phyloP scores from a whole-genome alignment of 495 filamentous ascomycete species.

The Opeltia flavorubescens region DNA sequence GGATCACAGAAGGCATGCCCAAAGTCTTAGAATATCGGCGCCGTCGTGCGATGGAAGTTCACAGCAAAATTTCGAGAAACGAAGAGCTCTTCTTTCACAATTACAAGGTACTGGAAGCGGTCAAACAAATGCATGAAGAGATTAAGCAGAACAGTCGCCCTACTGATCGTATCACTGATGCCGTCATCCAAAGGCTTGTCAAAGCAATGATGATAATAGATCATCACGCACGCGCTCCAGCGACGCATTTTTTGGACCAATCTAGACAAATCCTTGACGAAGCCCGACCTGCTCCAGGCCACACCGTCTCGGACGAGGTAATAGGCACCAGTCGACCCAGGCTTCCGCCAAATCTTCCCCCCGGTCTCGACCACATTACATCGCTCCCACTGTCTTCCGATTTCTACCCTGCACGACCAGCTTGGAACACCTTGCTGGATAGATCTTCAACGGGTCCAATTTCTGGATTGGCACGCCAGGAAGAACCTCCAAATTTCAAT shows the following conservation, averaged over 20 bases:
- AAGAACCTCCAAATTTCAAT: no score
- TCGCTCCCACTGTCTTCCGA: no score
- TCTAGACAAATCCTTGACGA: neutral
- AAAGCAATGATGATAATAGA: neutral
- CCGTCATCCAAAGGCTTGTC: neutral
- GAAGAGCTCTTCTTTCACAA: slow-evolving; percentile 30
- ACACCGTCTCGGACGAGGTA: neutral
- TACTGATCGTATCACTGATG: slow-evolving; percentile 16
- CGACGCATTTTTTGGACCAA: neutral
- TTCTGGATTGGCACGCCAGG: no score
- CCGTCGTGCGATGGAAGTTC: slow-evolving; percentile 18
- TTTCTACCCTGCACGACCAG: no score
- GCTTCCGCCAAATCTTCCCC: slow-evolving; percentile 1
- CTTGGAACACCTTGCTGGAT: no score
- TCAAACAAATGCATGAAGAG: slow-evolving; percentile 17
- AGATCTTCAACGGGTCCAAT: no score
- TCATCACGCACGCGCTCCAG: neutral
- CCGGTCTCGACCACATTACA: no score
- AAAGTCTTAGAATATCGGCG: slow-evolving; percentile 22
- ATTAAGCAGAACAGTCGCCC: slow-evolving; percentile 6
- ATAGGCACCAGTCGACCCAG: neutral
- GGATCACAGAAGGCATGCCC: slow-evolving; percentile 22
- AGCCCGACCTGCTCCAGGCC: neutral
- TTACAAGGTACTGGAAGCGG: slow-evolving; percentile 20
- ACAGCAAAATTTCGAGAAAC: slow-evolving; percentile 9